Base-by-base conservation (phyloP, 768 basidiomycete species). In the Jaapia argillacea region DNA sequence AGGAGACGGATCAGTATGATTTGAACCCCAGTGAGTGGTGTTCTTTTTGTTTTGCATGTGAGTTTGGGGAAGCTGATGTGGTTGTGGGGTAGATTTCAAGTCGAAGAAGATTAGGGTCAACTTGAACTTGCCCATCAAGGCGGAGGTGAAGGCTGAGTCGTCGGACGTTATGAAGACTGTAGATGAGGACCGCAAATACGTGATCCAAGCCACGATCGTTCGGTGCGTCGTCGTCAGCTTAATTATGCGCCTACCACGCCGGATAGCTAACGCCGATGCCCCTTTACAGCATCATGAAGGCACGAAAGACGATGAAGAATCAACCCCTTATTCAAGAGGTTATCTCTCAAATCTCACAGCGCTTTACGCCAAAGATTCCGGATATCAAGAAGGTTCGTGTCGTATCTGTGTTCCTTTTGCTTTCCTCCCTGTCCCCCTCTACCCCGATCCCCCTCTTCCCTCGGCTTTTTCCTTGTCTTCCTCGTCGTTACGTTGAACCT, bases 111-210 rank as follows among this genome's bases (percentile, higher is more conserved):
- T 92, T 40, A 79, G 88, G 27, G 84, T 94, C 48, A 88, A 91
- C 54, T 68, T 94, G 45, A 94, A 93, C 64, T 74, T 79, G 59
- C 89, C 92, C 0, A 86, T 99, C 64, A 94, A 90, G 69, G 81
- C 90, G 1, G 96, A 98, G 61, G 81, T 87, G 48, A 94, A 92
- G 71, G 81, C 85, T 5, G 94, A 98, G 57, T 76, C 82, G 6
- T 74, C 74, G 0, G 90, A 96, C 52, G 90, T 96, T 6, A 66
- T 96, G 56, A 92, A 91, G 72, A 86, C 81, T 4, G 92, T 97
- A 4, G 94, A 96, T 51, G 93, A 97, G 64, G 96, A 98, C 57
- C 80, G 94, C 47, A 96, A 96, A 73, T 87, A 93, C 54, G 81
- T 92, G 46, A 91, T 96, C 43, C 93, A 97, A 59, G 89, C 91